A percentile compares a stretch with the other conserved stretches of the same genome.
These are phyloP conservation scores for Podospora pseudoanserina DNA, from an alignment of 495 filamentous ascomycete genomes.

Conservation along the genomic window DNA sequence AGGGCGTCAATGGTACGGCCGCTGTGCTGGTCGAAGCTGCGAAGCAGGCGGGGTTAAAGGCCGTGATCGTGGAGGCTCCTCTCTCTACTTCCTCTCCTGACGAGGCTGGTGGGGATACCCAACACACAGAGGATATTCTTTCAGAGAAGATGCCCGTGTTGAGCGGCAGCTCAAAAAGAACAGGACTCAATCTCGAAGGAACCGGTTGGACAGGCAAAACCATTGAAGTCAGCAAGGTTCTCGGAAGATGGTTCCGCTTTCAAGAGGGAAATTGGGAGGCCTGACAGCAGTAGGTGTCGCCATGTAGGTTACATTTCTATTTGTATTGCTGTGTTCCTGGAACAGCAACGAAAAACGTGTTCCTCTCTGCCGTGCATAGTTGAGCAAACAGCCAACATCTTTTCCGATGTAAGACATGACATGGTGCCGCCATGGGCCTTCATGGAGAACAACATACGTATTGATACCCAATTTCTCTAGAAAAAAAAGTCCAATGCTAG, in stretches of 20 bases:
- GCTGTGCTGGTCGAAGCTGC: constrained; percentile 66
- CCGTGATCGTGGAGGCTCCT: constrained; percentile 34
- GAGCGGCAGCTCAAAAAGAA: constrained; percentile 52
- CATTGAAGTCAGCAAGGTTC: constrained; percentile 59
- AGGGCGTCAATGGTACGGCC: constrained; percentile 70
- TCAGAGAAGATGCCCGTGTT: constrained; percentile 59
- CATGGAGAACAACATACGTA: background rate
- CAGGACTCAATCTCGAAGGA: constrained; percentile 44
- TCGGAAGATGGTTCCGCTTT: constrained; percentile 72
- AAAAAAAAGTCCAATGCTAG: background rate
- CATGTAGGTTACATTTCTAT: background rate
- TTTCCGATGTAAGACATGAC: background rate
- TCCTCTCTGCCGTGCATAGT: background rate
- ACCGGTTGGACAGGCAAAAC: constrained; percentile 63
- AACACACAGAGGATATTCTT: constrained; percentile 43
- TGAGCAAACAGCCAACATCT: background rate
- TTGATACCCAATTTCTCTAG: background rate
- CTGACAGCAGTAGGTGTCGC: background rate
- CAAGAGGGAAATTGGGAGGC: constrained; percentile 34
- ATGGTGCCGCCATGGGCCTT: background rate
- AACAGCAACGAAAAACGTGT: background rate
- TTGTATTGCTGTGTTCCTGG: background rate
- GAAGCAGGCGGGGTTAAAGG: constrained; percentile 32
- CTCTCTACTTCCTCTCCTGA: background rate
- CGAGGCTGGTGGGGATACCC: background rate